phyloP scores from a whole-genome alignment of 257 asterid species.

The Rauvolfia tetraphylla region DNA sequence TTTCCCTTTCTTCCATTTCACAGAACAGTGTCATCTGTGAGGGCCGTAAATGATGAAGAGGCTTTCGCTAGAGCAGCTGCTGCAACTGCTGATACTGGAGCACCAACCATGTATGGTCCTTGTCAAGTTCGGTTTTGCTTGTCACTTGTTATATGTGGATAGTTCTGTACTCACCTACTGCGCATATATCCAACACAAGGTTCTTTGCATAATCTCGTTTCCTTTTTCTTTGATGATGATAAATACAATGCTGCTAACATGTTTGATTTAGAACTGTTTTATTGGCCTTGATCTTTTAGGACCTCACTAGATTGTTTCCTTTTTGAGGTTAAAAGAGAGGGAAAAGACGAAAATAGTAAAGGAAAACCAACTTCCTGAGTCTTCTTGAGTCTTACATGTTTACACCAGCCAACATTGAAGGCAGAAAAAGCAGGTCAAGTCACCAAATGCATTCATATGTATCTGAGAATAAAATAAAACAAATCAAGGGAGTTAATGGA shows the following conservation, averaged over 20 bases:
- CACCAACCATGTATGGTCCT: slow-evolving; percentile 67
- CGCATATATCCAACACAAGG: neutral
- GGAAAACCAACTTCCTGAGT: neutral
- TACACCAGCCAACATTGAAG: neutral
- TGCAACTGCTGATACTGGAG: slow-evolving; percentile 51
- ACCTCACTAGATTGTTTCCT: neutral
- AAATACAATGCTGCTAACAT: neutral
- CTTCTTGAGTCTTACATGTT: neutral
- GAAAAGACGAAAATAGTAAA: neutral
- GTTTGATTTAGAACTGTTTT: neutral
- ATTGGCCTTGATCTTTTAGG: neutral
- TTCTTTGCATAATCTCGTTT: neutral
- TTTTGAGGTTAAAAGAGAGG: neutral
- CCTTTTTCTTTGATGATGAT: neutral
- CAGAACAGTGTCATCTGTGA: slow-evolving; percentile 46
- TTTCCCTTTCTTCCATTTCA: slow-evolving; percentile 2
- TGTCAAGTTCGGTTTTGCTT: slow-evolving; percentile 15
- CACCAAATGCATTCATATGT: neutral
- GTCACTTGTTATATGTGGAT: neutral
- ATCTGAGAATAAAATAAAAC: neutral
- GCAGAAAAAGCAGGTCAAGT: neutral
- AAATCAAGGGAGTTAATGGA: neutral
- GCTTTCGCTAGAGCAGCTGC: slow-evolving; percentile 70
- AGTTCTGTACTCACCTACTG: neutral
- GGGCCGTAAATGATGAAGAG: slow-evolving; percentile 77